phyloP scores from a whole-genome alignment of 352 stramenopile genomes.

The Pythium angustatum region DNA sequence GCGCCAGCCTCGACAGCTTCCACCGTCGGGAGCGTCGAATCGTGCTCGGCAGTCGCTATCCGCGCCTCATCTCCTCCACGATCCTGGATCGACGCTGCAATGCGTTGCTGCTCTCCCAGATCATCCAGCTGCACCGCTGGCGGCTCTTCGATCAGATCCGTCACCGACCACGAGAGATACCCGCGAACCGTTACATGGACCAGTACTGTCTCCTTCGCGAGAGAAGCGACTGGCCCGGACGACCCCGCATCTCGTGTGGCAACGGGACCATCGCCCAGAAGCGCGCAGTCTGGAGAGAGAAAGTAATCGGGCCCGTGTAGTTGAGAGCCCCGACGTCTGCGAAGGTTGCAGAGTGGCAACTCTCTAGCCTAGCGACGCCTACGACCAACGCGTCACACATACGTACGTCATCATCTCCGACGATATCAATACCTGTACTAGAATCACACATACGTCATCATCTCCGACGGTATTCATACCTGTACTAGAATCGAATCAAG shows the following conservation, averaged over 20 bases:
- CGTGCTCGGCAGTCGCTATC: constrained; percentile 18
- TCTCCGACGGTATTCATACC: too few relatives aligned
- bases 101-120: neutral
- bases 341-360: too few relatives aligned
- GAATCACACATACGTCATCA: too few relatives aligned
- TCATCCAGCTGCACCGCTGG: constrained; percentile 8
- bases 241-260: constrained; percentile 5
- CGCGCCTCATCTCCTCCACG: neutral
- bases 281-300: too few relatives aligned
- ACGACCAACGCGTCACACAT: too few relatives aligned
- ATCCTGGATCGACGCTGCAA: constrained; percentile 15
- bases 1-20: constrained; percentile 23
- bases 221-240: neutral
- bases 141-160: constrained; percentile 20
- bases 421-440: too few relatives aligned
- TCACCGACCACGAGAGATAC: constrained; percentile 3
- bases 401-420: too few relatives aligned
- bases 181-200: constrained; percentile 21
- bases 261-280: too few relatives aligned
- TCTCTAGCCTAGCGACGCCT: too few relatives aligned
- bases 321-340: too few relatives aligned
- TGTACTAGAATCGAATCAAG: too few relatives aligned
- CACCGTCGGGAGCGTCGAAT: constrained; percentile 14
- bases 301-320: too few relatives aligned
- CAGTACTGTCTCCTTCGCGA: constrained; percentile 5